Percentiles rank a stretch among this genome's conserved stretches.
Evolutionary conservation across 108 stramenopile genomes (phyloP).

Genomic region (Parmales sp.): DNA sequence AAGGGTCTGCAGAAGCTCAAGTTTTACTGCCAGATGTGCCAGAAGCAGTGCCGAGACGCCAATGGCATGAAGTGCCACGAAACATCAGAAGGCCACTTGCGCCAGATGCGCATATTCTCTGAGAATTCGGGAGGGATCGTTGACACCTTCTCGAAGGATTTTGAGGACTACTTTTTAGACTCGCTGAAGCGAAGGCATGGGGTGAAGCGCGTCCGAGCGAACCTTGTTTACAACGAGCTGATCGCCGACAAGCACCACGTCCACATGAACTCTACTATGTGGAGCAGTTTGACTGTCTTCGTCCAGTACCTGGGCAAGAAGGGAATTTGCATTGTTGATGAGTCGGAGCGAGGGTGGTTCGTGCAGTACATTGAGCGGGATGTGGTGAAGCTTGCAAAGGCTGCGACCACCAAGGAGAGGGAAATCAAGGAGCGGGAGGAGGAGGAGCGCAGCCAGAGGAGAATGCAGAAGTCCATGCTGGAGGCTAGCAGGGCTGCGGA

Average conservation of each 20-base stretch:
- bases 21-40: conserved; percentile 86
- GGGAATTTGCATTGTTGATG: conserved; percentile 81
- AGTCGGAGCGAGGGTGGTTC: conserved; percentile 94
- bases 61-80: conserved; percentile 97
- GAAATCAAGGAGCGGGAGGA: conserved; percentile 47
- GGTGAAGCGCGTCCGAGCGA: conserved; percentile 84
- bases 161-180: conserved; percentile 76
- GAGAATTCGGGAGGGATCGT: conserved; percentile 69
- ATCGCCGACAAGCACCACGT: conserved; percentile 92
- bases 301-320: conserved; percentile 90
- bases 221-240: conserved; percentile 94
- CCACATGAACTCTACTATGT: conserved; percentile 97
- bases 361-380: conserved; percentile 90
- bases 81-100: conserved; percentile 88
- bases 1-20: conserved; percentile 78
- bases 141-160: conserved; percentile 60
- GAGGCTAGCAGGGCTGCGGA: conserved; percentile 69
- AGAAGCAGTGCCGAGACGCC: conserved; percentile 93
- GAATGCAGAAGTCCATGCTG: conserved; percentile 48
- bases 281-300: conserved; percentile 88
- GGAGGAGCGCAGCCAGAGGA: conserved; percentile 33
- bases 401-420: conserved; percentile 35
- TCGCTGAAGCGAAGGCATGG: conserved; percentile 77
- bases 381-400: conserved; percentile 44
- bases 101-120: conserved; percentile 89